Evolutionary conservation across 2,329 filamentous ascomycete genomes (phyloP), one percentile per base, ranked within the genome.

Genomic region (Cryphonectria carpinicola): DNA sequence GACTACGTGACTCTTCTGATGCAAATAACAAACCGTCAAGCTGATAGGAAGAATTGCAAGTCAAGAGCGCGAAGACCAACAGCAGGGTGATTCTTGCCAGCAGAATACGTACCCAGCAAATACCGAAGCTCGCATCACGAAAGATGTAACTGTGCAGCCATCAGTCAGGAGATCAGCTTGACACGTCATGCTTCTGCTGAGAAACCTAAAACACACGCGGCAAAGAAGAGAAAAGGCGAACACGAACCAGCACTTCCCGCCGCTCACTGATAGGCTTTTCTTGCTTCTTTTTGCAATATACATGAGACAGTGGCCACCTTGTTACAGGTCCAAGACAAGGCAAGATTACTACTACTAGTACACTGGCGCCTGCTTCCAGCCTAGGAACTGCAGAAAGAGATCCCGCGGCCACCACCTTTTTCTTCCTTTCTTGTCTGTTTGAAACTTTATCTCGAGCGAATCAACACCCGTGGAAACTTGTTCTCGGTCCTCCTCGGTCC

Each of bases 271-370:
- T 19, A n/a, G 46, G 19, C 37, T 39, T 49, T 49, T 49, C 49
- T 56, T 56, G 52, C 52, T 58, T 32, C 54, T 58, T 58, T 28
- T 28, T 58, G 54, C 13, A 32, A 58, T 32, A 28, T 58, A 58
- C 25, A 32, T 32, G 54, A 32, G 54, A 58, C 54, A 28, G 54
- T 58, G 54, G 54, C 54, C 17, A 58, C 7, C 28, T 19, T 32
- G 54, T 58, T 58, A 32, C 54, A 58, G 54, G 54, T 32, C 54
- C 25, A 35, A 58, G 54, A 58, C 54, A 58, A 17, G 28, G 28
- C 54, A 8, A 19, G 28, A 58, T 58, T 32, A 58, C 32, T 32
- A 32, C 54, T 39, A 32, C 54, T 39, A 39, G 10, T 39, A 39
- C 54, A 32, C 25, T 58, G 25, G 19, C 19, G 19, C 46, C 22